These are phyloP conservation scores for Panicum miliaceum DNA, from an alignment of 176 grass and related monocot genomes.

Conservation along the genomic window DNA sequence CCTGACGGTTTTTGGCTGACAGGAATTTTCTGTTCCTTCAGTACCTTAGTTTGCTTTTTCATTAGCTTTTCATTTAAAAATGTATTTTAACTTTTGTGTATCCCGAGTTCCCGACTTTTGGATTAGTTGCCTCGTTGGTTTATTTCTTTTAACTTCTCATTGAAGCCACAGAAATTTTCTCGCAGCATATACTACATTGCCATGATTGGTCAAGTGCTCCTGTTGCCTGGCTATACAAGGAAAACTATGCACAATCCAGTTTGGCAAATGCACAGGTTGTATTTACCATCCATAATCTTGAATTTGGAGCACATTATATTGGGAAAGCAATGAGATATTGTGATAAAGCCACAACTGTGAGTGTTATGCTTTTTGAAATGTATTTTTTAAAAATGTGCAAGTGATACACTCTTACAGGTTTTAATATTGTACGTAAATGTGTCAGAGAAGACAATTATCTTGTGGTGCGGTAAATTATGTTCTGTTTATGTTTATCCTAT, in stretches of 20 bases:
- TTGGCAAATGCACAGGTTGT: constrained; percentile 68
- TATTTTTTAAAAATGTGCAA: no score
- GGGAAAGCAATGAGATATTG: constrained; percentile 70
- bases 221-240: constrained; percentile 88
- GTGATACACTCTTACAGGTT: constrained; percentile 21
- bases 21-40: neutral
- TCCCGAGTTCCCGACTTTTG: neutral
- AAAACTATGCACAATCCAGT: constrained; percentile 65
- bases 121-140: neutral
- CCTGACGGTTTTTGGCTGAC: no score
- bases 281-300: no score
- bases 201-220: constrained; percentile 97
- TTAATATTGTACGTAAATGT: no score
- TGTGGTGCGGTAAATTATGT: neutral
- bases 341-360: constrained; percentile 90
- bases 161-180: constrained; percentile 33
- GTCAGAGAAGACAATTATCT: neutral
- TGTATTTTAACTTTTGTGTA: neutral
- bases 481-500: neutral
- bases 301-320: constrained; percentile 72
- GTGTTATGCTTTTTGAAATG: constrained; percentile 5
- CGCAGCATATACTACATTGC: constrained; percentile 90
- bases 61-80: neutral
- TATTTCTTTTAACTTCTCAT: constrained; percentile 16
- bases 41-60: neutral